Evolutionary conservation across 2,329 filamentous ascomycete species (phyloP).

Genomic region (Eurotiales sp.): DNA sequence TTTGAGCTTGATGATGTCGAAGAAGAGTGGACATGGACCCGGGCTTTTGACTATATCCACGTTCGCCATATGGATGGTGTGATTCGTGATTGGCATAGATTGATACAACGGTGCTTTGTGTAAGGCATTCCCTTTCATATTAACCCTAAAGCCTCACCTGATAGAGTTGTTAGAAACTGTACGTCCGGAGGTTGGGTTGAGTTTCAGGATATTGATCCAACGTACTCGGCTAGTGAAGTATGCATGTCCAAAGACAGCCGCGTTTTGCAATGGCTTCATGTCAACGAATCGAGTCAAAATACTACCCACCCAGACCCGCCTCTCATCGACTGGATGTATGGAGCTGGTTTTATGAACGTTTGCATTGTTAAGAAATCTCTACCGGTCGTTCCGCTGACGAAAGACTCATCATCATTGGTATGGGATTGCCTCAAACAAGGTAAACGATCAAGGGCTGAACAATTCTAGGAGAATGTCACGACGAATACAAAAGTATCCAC

Average conservation of each 20-base stretch:
- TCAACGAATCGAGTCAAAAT: background rate
- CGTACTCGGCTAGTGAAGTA: background rate
- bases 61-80: conserved; percentile 15
- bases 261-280: background rate
- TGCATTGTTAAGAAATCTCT: conserved; percentile 7
- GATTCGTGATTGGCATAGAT: conserved; percentile 16
- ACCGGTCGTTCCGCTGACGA: background rate
- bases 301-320: background rate
- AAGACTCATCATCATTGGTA: conserved; percentile 1
- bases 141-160: background rate
- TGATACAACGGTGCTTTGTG: conserved; percentile 26
- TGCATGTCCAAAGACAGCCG: conserved; percentile 18
- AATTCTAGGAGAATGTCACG: background rate
- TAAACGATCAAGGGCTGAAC: background rate
- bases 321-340: conserved; percentile 11
- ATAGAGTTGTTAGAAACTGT: conserved; percentile 4
- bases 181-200: conserved; percentile 14
- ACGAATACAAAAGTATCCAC: background rate
- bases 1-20: conserved; percentile 20
- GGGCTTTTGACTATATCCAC: conserved; percentile 20
- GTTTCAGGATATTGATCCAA: conserved; percentile 12
- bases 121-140: background rate
- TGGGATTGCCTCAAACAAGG: background rate
- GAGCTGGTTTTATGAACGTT: conserved; percentile 13
- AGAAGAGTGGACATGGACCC: conserved; percentile 16